Base-by-base conservation (phyloP, 2,329 filamentous ascomycete genomes). In the Sporothrix luriei region DNA sequence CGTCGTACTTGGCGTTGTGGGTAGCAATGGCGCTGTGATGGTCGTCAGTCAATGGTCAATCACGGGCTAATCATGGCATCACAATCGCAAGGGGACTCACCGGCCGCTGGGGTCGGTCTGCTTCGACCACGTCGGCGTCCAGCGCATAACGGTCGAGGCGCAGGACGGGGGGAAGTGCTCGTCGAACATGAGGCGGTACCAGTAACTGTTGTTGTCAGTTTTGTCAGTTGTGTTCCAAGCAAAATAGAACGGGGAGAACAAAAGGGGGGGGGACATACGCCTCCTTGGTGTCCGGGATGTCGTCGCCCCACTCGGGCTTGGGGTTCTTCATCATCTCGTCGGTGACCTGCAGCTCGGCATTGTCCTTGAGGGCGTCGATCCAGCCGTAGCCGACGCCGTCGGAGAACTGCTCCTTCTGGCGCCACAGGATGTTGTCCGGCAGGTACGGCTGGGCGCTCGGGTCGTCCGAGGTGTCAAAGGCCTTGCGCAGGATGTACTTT, bases 291-390 rank as follows among this genome's bases (percentile, higher is more conserved):
- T 97, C 94, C 11, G 95, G 96, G 73, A 97, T 88, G 78, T 99
- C 96, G 76, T 83, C 82, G 66, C 93, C 94, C 96, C 96, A 99
- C 80, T 97, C 93, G 14, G 92, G 88, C 86, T 97, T 97, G 73
- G 95, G 94, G 87, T 96, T 94, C 86, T 94, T 93, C 91, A 98
- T 93, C 89, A 96, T 94, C 85, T 98, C 94, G 78, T 99, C 94
- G 21, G 92, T 97, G 69, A 99, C 91, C 70, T 95, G 88, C 73
- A 89, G 80, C 82, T 96, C 93, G 46, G 95, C 95, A 77, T 91
- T 92, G 81, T 98, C 95, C 86, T 97, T 98, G 76, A 99, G 88
- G 7, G 90, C 91, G 78, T 99, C 95, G 78, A 99, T 99, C 95
- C 95, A 99, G 73, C 95, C 94, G 83, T 99, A 99, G 70, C 95